Conservation (phyloP, 305 asterid species). For the Plantago rigida region DNA sequence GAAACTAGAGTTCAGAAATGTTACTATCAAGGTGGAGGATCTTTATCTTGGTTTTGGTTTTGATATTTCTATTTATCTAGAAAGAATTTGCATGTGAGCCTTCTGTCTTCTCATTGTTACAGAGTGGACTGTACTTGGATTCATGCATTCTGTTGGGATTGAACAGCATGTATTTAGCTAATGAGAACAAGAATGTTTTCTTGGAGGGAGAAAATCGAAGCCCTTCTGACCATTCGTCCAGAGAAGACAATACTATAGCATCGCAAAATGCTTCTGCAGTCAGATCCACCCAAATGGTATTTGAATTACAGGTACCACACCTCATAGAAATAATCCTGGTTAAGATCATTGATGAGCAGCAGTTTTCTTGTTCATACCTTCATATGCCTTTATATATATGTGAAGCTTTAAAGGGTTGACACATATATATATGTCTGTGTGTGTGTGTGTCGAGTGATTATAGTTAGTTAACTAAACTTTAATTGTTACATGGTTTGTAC, state of each 20-base stretch:
- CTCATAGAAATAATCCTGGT: background rate
- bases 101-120: slow-evolving; percentile 28
- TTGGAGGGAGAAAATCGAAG: slow-evolving; percentile 50
- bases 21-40: slow-evolving; percentile 57
- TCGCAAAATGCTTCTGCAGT: slow-evolving; percentile 37
- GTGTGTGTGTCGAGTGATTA: no score
- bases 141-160: slow-evolving; percentile 76
- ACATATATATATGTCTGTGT: no score
- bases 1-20: slow-evolving; percentile 75
- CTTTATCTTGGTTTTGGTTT: slow-evolving; percentile 13
- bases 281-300: slow-evolving; percentile 49
- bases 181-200: slow-evolving; percentile 55
- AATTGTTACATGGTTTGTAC: no score
- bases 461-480: no score
- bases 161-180: slow-evolving; percentile 80
- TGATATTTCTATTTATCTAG: slow-evolving; percentile 3
- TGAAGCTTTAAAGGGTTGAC: no score
- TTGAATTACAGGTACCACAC: slow-evolving; percentile 66
- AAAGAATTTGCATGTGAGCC: slow-evolving; percentile 13
- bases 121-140: slow-evolving; percentile 68
- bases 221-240: slow-evolving; percentile 34
- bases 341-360: background rate
- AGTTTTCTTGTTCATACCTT: slow-evolving; percentile 9
- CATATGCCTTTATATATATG: no score
- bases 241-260: slow-evolving; percentile 30